phyloP scores from a whole-genome alignment of 2,329 filamentous ascomycete genomes.

The Penicillium capsulatum region DNA sequence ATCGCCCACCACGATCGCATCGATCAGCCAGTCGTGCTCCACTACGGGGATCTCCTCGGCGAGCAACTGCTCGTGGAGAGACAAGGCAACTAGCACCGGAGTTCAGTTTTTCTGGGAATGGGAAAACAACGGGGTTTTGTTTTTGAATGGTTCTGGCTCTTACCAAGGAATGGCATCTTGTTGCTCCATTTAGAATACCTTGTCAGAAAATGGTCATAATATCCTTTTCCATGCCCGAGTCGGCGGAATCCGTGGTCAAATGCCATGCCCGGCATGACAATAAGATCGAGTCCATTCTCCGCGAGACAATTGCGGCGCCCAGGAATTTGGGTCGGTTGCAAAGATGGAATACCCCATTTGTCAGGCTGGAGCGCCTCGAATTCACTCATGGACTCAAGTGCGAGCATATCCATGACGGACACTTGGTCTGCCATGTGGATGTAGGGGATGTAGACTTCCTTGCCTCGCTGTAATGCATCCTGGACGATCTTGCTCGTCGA shows the following conservation, averaged over 20 bases:
- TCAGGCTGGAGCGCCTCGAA: conserved; percentile 73
- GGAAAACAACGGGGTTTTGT: conserved; percentile 11
- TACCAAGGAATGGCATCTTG: conserved; percentile 58
- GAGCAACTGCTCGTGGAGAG: conserved; percentile 81
- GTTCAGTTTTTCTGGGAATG: conserved; percentile 17
- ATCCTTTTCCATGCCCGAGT: conserved; percentile 91
- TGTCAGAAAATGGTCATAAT: conserved; percentile 90
- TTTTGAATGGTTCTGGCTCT: conserved; percentile 25
- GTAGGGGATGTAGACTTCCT: conserved; percentile 88
- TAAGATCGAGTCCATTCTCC: conserved; percentile 64
- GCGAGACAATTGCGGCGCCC: conserved; percentile 66
- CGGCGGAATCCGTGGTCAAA: conserved; percentile 74
- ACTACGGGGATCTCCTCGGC: conserved; percentile 67
- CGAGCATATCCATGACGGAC: conserved; percentile 94
- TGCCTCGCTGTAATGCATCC: conserved; percentile 71
- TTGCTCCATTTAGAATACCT: conserved; percentile 56
- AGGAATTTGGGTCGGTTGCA: conserved; percentile 61
- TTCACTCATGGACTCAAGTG: conserved; percentile 66
- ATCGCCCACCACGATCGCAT: conserved; percentile 70
- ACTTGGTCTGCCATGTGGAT: conserved; percentile 62
- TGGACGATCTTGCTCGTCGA: conserved; percentile 78
- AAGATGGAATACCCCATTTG: conserved; percentile 91
- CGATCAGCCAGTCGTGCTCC: conserved; percentile 71
- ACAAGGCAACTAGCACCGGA: conserved; percentile 63
- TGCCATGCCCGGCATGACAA: conserved; percentile 87